phyloP scores from a whole-genome alignment of 495 filamentous ascomycete species.

The Astrothelium macrocarpum region DNA sequence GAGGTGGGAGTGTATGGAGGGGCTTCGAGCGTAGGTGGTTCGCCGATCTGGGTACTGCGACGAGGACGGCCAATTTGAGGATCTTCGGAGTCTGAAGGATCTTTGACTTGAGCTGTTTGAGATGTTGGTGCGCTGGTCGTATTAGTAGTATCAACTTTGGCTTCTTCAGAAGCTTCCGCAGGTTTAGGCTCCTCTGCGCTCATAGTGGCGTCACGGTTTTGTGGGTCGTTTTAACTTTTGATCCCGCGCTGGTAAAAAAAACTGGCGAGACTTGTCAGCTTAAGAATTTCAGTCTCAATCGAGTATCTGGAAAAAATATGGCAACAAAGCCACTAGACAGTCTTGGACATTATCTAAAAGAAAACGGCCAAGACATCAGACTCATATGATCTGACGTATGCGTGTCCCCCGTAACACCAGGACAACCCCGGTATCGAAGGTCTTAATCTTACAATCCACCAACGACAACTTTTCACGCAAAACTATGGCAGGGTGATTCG shows the following conservation, averaged over 20 bases:
- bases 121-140: not conserved
- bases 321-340: not conserved
- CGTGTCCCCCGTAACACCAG: no score
- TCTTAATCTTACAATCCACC: not conserved
- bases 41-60: not conserved
- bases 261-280: not conserved
- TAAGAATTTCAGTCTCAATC: not conserved
- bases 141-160: not conserved
- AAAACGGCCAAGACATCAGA: not conserved
- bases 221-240: not conserved
- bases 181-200: not conserved
- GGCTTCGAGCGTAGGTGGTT: not conserved
- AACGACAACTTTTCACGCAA: not conserved
- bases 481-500: not conserved
- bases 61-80: not conserved
- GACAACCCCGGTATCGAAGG: not conserved
- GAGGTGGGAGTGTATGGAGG: not conserved
- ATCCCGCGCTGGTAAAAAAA: not conserved
- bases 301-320: not conserved
- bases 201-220: not conserved
- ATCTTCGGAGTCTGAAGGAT: not conserved
- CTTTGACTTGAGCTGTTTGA: not conserved
- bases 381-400: not conserved
- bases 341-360: not conserved
- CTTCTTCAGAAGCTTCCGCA: not conserved